Base-by-base conservation (phyloP, 257 asterid genomes). In the Voacanga thouarsii region DNA sequence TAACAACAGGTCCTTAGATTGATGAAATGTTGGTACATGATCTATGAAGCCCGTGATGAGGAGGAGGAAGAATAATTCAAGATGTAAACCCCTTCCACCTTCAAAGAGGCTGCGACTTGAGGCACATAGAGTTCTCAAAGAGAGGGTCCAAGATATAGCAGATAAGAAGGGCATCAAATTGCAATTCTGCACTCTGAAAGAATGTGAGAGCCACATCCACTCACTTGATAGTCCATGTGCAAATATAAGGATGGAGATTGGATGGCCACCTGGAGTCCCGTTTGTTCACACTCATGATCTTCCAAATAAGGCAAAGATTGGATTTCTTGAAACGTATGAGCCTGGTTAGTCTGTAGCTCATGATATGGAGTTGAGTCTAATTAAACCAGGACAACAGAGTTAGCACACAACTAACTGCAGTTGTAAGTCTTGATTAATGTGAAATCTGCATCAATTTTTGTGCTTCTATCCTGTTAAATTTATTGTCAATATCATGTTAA, bases 231-330 rank as follows among this genome's bases (percentile, higher is more conserved):
- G 97, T 68, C 99, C 99, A 3, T 96, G 98, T 66, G 92, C 98
- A 47, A 85, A 79, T 79, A 82, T 84, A 75, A 87, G 97, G 83
- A 90, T 89, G 92, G 99, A 96, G 90, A 94, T 96, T 64, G 99
- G 98, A 73, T 96, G 98, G 99, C 99, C 97, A 14, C 85, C 85
- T 0, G 99, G 97, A 70, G 99, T 93, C 77, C 98, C 99, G 26
- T 96, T 96, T 81, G 99, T 94, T 79, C 99, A 93, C 82, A 98
- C 99, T 45, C 99, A 96, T 39, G 99, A 96, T 88, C 97, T 93
- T 87, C 98, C 98, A 19, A 96, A 96, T 90, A 96, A 96, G 89
- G 98, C 99, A 45, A 96, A 96, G 92, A 90, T 93, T 80, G 95
- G 98, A 55, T 96, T 96, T 81, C 98, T 93, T 56, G 98, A 96